A percentile compares a stretch with the other conserved stretches of the same genome.
phyloP scores from a whole-genome alignment of 371 early-diverging fungal species.

The Mortierella polycephala region DNA sequence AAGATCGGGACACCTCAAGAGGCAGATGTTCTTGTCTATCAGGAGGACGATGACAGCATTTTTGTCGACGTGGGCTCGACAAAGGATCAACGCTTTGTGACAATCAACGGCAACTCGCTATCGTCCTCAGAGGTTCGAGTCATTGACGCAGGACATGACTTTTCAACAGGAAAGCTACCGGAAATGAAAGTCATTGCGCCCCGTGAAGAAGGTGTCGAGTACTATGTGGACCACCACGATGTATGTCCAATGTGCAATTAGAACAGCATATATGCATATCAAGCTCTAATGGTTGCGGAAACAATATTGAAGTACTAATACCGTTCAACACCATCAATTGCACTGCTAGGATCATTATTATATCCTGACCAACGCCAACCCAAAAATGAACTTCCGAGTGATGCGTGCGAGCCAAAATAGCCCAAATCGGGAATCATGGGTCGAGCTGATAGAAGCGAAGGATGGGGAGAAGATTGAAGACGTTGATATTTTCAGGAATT shows the following conservation, averaged over 20 bases:
- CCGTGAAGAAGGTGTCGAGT: conserved; percentile 71
- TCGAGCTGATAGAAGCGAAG: conserved; percentile 68
- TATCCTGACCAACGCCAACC: conserved; percentile 78
- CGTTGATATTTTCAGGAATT: conserved; percentile 81
- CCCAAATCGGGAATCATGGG: conserved; percentile 64
- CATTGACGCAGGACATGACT: conserved; percentile 63
- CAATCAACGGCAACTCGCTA: conserved; percentile 80
- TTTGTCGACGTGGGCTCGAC: conserved; percentile 86
- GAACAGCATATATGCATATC: too few relatives aligned
- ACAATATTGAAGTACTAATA: too few relatives aligned
- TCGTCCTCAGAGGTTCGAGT: conserved; percentile 81
- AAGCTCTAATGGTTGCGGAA: too few relatives aligned
- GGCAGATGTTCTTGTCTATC: conserved; percentile 72
- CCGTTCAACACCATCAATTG: background rate
- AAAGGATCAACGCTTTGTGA: conserved; percentile 80
- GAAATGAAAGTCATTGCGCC: conserved; percentile 63
- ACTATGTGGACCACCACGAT: conserved; percentile 85
- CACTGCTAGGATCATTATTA: conserved; percentile 67
- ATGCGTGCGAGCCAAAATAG: conserved; percentile 60
- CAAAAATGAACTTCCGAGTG: conserved; percentile 70
- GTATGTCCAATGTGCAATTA: conserved; percentile 52
- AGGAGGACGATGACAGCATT: conserved; percentile 72
- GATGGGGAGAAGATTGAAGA: conserved; percentile 82
- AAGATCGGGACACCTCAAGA: conserved; percentile 64
- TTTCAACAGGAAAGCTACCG: conserved; percentile 46